Conservation (phyloP, 768 basidiomycete species). For the Amanita polypyramis region DNA sequence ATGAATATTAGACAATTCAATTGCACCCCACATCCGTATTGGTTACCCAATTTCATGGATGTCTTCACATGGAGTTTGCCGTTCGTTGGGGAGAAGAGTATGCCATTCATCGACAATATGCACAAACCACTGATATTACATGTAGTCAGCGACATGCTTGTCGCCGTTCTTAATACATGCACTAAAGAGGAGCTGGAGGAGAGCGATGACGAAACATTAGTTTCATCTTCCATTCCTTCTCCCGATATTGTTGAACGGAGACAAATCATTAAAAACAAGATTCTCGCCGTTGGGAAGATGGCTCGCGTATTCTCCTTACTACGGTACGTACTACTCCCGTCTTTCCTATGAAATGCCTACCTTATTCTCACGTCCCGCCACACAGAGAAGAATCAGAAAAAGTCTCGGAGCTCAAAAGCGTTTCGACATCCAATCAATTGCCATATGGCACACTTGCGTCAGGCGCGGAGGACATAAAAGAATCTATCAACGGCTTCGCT, state of each 20-base stretch:
- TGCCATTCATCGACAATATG: slow-evolving; percentile 12
- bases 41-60: slow-evolving; percentile 99
- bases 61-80: slow-evolving; percentile 99
- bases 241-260: slow-evolving; percentile 61
- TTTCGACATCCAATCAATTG: slow-evolving; percentile 65
- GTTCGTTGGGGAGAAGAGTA: slow-evolving; percentile 97
- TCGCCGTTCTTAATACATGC: slow-evolving; percentile 92
- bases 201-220: slow-evolving; percentile 44
- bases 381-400: slow-evolving; percentile 93
- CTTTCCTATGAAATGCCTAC: background rate
- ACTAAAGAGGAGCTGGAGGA: slow-evolving; percentile 95
- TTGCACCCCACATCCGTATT: slow-evolving; percentile 91
- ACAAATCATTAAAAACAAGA: slow-evolving; percentile 96
- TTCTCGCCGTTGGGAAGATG: slow-evolving; percentile 95
- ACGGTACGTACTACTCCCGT: slow-evolving; percentile 43
- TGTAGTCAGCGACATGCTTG: slow-evolving; percentile 95
- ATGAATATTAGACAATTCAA: slow-evolving; percentile 99
- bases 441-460: slow-evolving; percentile 79
- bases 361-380: background rate
- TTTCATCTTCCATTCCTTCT: slow-evolving; percentile 31
- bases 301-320: slow-evolving; percentile 91
- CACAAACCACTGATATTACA: background rate
- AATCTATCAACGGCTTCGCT: slow-evolving; percentile 86
- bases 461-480: slow-evolving; percentile 91
- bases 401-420: slow-evolving; percentile 92